These are phyloP conservation scores for Tephrocybe sp. DNA, from an alignment of 768 basidiomycete genomes.

Conservation along the genomic window DNA sequence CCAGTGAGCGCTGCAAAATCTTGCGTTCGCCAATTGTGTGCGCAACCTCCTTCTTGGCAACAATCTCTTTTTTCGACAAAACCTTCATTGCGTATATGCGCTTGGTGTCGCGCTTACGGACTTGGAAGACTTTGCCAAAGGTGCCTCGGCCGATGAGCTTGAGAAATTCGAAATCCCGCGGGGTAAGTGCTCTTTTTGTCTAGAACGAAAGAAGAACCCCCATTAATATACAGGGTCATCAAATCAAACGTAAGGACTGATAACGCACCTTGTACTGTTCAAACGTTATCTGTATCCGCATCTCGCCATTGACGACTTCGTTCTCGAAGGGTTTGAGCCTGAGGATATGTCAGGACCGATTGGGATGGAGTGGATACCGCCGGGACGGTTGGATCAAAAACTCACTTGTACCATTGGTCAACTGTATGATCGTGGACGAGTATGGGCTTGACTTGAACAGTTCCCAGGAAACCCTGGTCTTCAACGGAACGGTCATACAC, in stretches of 20 bases:
- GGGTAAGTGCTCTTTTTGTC: constrained; percentile 86
- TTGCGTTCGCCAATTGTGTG: constrained; percentile 99
- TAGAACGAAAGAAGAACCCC: constrained; percentile 28
- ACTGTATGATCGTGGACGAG: constrained; percentile 92
- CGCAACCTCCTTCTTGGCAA: constrained; percentile 98
- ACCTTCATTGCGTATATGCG: constrained; percentile 99
- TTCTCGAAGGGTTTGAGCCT: constrained; percentile 76
- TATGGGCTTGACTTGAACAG: constrained; percentile 86
- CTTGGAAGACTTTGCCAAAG: constrained; percentile 98
- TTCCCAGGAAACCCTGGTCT: constrained; percentile 88
- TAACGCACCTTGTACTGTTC: constrained; percentile 81
- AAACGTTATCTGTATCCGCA: constrained; percentile 92
- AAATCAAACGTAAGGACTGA: constrained; percentile 12
- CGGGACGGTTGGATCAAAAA: constrained; percentile 21
- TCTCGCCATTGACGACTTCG: constrained; percentile 87
- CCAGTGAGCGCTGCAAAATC: constrained; percentile 90
- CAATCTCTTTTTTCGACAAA: constrained; percentile 96
- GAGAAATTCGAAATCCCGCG: constrained; percentile 96
- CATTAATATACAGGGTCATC: constrained; percentile 9
- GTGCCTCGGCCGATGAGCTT: constrained; percentile 98
- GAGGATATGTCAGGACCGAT: constrained; percentile 15
- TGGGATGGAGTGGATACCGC: constrained; percentile 15
- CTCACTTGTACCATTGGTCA: constrained; percentile 96
- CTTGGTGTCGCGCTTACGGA: constrained; percentile 96
- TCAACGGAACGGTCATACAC: constrained; percentile 86